Conservation (phyloP, 441 rosid genomes). For the Bocquillonia castaneifolia region DNA sequence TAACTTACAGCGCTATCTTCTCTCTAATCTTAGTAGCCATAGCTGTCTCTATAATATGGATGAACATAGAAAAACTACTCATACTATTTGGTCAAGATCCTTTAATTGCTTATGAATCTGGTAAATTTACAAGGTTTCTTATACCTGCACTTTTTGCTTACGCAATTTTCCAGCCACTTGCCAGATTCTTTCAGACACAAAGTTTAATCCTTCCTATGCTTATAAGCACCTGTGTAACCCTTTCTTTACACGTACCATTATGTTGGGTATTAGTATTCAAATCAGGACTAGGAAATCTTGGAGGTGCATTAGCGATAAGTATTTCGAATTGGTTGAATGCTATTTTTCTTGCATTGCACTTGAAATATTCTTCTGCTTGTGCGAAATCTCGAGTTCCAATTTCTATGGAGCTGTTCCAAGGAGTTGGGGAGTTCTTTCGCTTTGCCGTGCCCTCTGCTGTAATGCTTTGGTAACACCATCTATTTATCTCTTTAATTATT, state of each 20-base stretch:
- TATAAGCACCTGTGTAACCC: slow-evolving; percentile 35
- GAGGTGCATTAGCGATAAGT: too few species aligned
- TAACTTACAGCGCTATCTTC: slow-evolving; percentile 49
- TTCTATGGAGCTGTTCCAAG: not conserved
- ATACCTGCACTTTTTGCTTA: slow-evolving; percentile 61
- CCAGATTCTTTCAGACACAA: slow-evolving; percentile 54
- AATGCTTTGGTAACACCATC: slow-evolving; percentile 62
- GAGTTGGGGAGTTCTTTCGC: not conserved
- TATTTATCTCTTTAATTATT: not conserved
- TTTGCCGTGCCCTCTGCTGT: slow-evolving; percentile 56
- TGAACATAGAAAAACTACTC: slow-evolving; percentile 53
- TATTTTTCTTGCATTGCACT: not conserved
- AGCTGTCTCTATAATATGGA: slow-evolving; percentile 55
- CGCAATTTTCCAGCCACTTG: slow-evolving; percentile 53
- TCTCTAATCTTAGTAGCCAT: slow-evolving; percentile 38
- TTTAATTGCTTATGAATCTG: slow-evolving; percentile 51
- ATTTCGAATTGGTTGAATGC: not conserved
- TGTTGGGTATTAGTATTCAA: slow-evolving; percentile 13
- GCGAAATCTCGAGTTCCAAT: not conserved
- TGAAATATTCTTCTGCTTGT: not conserved
- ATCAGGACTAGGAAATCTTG: too few species aligned
- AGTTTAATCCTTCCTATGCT: slow-evolving; percentile 59
- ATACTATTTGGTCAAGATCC: slow-evolving; percentile 59
- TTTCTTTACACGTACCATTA: slow-evolving; percentile 43
- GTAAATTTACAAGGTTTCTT: slow-evolving; percentile 49